Evolutionary conservation across 805 yeast species (phyloP).

Genomic region (Danielozyma ontarioensis): DNA sequence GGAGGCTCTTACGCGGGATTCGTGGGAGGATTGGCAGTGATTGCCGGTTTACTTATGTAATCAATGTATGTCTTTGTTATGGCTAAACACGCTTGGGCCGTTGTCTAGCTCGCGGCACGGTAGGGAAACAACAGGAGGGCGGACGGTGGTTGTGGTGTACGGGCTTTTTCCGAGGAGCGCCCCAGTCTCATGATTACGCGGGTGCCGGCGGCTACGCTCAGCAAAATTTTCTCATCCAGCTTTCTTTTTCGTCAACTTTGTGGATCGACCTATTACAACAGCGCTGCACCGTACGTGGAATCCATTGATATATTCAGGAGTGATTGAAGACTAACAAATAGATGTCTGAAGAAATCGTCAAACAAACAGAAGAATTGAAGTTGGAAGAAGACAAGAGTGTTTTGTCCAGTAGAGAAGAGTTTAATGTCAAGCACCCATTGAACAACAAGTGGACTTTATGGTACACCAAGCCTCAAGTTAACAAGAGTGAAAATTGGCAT

Average conservation of each 20-base stretch:
- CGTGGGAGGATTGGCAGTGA: neutral
- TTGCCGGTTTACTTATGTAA: neutral
- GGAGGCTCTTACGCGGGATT: neutral
- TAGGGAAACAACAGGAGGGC: too few relatives aligned
- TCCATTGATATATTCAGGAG: too few relatives aligned
- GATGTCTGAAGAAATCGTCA: conserved; percentile 43
- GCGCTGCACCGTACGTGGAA: too few relatives aligned
- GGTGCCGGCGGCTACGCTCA: neutral
- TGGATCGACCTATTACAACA: neutral
- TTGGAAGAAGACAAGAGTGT: conserved; percentile 47
- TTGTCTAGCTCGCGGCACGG: too few relatives aligned
- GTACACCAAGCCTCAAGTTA: conserved; percentile 92
- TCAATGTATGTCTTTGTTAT: neutral
- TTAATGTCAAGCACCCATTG: conserved; percentile 82
- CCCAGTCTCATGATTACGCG: neutral
- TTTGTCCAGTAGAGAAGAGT: conserved; percentile 55
- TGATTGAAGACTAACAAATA: too few relatives aligned
- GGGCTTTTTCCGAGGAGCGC: too few relatives aligned
- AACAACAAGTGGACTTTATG: conserved; percentile 92
- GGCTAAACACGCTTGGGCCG: neutral
- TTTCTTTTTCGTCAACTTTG: neutral
- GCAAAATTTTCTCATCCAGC: neutral
- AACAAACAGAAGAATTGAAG: conserved; percentile 39
- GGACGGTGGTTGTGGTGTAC: too few relatives aligned
- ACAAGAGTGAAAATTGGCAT: conserved; percentile 79